Evolutionary conservation across 2,329 filamentous ascomycete genomes (phyloP), one percentile per base, ranked within the genome.

Genomic region (Karstenula rhodostoma): DNA sequence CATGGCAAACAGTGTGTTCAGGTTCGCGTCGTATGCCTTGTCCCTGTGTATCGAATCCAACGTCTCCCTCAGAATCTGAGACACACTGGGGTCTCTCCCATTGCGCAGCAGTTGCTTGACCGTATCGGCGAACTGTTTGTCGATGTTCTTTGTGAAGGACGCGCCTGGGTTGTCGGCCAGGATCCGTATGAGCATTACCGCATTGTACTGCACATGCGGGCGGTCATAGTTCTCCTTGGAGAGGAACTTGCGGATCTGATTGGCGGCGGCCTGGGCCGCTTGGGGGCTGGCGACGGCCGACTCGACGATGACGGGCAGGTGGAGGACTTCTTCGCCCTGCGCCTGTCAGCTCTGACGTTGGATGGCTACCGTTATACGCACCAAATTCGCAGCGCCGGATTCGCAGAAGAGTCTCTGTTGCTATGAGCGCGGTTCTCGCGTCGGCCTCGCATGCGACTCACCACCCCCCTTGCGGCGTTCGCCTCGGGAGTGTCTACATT

Each of bases 121-220:
- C 0, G 88, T 88, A 44, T 90, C 85, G 56, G 91, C 87, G 73
- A 97, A 98, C 71, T 92, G 92, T 73, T 89, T 85, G 78, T 97
- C 94, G 44, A 98, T 79, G 76, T 96, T 94, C 67, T 91, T 87
- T n/a, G 94, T 97, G 73, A 99, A 99, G 1, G 89, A 93, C 56
- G 86, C 85, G 32, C 94, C 94, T 0, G 95, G 95, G 76, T 99
- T 97, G 77, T 98, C 94, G 68, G 89, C 85, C 66, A 99, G 83
- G 72, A 99, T 99, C 63, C 94, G 90, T 68, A 96, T 84, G 58
- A 99, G 86, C 95, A 98, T 98, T 72, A 98, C 89, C 64, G 93
- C 90, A 80, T 98, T 97, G 84, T 97, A 98, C 78, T 98, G 94
- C 68, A 89, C 88, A 70, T 91, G 88, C 10, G 92, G 87, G 47